Evolutionary conservation across 1,284 basidiomycete species (phyloP), one percentile per base, ranked within the genome.

Genomic region (Sutorius eximius): DNA sequence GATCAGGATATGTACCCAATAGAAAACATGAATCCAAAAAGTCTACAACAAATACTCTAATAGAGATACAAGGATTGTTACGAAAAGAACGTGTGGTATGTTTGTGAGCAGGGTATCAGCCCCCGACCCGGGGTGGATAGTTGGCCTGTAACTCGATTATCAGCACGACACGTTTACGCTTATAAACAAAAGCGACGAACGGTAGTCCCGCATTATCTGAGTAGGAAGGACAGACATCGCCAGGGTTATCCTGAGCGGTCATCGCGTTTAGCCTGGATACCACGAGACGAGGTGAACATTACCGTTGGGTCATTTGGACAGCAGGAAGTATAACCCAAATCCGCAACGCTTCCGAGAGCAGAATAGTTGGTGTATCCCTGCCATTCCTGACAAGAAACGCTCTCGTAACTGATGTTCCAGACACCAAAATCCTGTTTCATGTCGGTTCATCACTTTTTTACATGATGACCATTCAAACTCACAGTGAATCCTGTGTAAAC

Each of bases 361-460:
- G 80, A 73, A n/a, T 76, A 66, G 54, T 83, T 74, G n/a, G 74
- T 75, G 41, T 72, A 76, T 7, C 89, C 89, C 24, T 75, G 70
- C 89, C 89, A 91, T 51, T 79, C 67, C 7, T 77, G 55, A 62
- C 89, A 91, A 38, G 82, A 69, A 9, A 89, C 82, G 37, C 72
- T 75, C 59, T 82, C 68, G 64, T 91, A 91, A 34, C 77, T 83
- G 59, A 89, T 76, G 62, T 89, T 89, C 89, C 89, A 91, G n/a
- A 90, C 82, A 47, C 89, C 87, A 71, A 90, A 91, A 62, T 90
- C 88, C 85, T 87, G 53, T 52, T 50, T 47, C 38, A 5, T n/a
- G 38, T 13, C 32, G 2, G 8, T 45, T 55, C 30, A 18, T 22
- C 11, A 50, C 34, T 5, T 36, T 15, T 24, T 37, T 24, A 27